Conservation (phyloP, 139 green algal species). For the Raphidocelis subcapitata region DNA sequence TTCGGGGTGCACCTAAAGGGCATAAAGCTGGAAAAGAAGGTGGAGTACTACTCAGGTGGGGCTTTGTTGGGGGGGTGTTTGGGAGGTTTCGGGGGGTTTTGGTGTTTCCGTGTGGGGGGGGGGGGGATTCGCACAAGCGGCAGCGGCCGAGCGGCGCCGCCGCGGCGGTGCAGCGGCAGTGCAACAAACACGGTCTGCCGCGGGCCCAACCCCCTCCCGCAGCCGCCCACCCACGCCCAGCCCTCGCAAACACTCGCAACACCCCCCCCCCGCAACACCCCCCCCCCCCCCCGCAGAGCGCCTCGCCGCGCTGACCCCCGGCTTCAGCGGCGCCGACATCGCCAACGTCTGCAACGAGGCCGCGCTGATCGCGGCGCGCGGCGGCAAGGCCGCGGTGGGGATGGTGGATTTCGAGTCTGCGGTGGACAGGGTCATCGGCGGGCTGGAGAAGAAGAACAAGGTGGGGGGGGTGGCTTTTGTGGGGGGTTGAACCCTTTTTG, state of each 20-base stretch:
- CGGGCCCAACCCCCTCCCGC: too few species aligned
- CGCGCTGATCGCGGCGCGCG: constrained; percentile 90
- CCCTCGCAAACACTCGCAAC: too few species aligned
- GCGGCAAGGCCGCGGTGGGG: constrained; percentile 52
- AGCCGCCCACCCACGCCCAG: too few species aligned
- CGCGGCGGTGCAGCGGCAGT: too few species aligned
- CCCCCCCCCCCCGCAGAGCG: constrained; percentile 48
- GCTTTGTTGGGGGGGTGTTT: too few species aligned
- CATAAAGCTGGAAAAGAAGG: constrained; percentile 75
- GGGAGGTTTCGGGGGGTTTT: too few species aligned
- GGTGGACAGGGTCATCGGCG: constrained; percentile 97
- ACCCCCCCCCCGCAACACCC: too few species aligned
- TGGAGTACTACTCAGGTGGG: constrained; percentile 72
- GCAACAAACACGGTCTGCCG: too few species aligned
- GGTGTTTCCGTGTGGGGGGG: too few species aligned
- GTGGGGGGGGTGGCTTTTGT: constrained; percentile 38
- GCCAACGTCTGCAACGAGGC: constrained; percentile 99
- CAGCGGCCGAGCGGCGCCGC: too few species aligned
- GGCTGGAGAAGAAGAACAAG: constrained; percentile 99
- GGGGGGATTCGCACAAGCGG: too few species aligned
- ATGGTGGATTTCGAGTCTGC: constrained; percentile 95
- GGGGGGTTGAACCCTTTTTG: too few species aligned
- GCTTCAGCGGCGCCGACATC: constrained; percentile 95
- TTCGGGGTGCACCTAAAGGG: constrained; percentile 90
- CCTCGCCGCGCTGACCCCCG: constrained; percentile 94